Conservation (phyloP, 495 filamentous ascomycete species). For the Aspergillus sclerotiicarbonarius region DNA sequence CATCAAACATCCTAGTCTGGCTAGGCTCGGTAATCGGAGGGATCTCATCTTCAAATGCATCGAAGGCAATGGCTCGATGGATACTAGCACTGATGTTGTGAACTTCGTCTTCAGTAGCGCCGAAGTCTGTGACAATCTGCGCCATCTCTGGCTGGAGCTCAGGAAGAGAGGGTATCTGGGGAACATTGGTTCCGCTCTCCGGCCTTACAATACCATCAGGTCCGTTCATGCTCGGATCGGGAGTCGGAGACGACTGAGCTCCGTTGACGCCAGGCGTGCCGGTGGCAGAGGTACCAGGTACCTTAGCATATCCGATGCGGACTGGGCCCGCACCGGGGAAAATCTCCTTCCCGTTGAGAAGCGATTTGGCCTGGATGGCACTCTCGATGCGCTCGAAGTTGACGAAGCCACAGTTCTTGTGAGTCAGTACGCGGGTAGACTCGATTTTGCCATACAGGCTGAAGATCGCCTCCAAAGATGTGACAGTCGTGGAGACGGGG, state of each 20-base stretch:
- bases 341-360: slow-evolving; percentile 94
- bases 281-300: slow-evolving; percentile 73
- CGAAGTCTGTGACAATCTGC: slow-evolving; percentile 84
- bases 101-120: slow-evolving; percentile 77
- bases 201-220: slow-evolving; percentile 37
- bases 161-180: slow-evolving; percentile 66
- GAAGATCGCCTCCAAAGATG: slow-evolving; percentile 90
- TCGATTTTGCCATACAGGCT: slow-evolving; percentile 85
- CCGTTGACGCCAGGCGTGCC: slow-evolving; percentile 82
- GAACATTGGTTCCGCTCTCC: slow-evolving; percentile 47
- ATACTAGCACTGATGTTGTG: slow-evolving; percentile 70
- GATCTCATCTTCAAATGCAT: slow-evolving; percentile 75
- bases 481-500: slow-evolving; percentile 93
- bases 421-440: slow-evolving; percentile 89
- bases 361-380: slow-evolving; percentile 80
- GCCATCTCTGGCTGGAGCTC: slow-evolving; percentile 81
- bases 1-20: slow-evolving; percentile 89
- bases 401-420: slow-evolving; percentile 99
- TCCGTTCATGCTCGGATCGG: slow-evolving; percentile 60
- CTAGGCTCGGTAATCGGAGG: slow-evolving; percentile 85
- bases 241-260: slow-evolving; percentile 88
- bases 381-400: slow-evolving; percentile 91
- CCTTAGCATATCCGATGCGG: slow-evolving; percentile 95
- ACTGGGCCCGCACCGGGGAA: slow-evolving; percentile 96
- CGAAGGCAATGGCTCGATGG: slow-evolving; percentile 70